Percentiles rank a stretch among this genome's conserved stretches.
Evolutionary conservation across 2,329 filamentous ascomycete genomes (phyloP).

Genomic region (Fusarium dlaminii): DNA sequence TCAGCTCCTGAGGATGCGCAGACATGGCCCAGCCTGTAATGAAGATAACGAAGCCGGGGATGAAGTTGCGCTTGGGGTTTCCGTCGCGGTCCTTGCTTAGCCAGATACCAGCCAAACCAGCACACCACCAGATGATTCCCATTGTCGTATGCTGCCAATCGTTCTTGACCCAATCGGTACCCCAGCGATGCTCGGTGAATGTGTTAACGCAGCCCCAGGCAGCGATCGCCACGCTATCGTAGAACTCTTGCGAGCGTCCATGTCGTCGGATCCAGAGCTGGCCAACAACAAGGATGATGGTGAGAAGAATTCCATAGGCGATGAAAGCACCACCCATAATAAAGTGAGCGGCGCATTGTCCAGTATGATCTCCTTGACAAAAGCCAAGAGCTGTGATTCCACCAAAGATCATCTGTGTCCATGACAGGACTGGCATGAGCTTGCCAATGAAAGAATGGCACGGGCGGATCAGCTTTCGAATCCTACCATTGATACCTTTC

Average conservation of each 20-base stretch:
- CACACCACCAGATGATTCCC: conserved; percentile 99
- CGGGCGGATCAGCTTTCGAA: conserved; percentile 76
- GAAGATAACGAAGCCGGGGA: conserved; percentile 90
- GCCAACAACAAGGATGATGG: conserved; percentile 85
- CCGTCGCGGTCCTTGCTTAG: conserved; percentile 85
- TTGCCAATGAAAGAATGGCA: conserved; percentile 87
- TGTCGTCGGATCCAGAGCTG: conserved; percentile 85
- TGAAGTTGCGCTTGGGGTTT: conserved; percentile 87
- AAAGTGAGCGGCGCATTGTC: conserved; percentile 95
- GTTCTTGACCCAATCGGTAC: conserved; percentile 86
- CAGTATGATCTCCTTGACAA: conserved; percentile 89
- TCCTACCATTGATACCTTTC: conserved; percentile 80
- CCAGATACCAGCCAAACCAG: conserved; percentile 92
- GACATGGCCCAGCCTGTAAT: conserved; percentile 97
- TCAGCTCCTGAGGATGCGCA: conserved; percentile 83
- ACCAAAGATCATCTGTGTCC: conserved; percentile 96
- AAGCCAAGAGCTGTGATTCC: conserved; percentile 93
- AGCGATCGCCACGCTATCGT: conserved; percentile 89
- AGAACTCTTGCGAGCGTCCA: conserved; percentile 94
- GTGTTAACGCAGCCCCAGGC: conserved; percentile 98
- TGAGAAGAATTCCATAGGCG: conserved; percentile 88
- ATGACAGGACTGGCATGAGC: conserved; percentile 83
- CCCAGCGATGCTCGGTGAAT: conserved; percentile 97
- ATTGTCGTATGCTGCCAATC: conserved; percentile 99
- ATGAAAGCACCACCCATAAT: conserved; percentile 99